A percentile compares a stretch with the other conserved stretches of the same genome.
Evolutionary conservation across 305 asterid genomes (phyloP).

Genomic region (Plantago coronopus): DNA sequence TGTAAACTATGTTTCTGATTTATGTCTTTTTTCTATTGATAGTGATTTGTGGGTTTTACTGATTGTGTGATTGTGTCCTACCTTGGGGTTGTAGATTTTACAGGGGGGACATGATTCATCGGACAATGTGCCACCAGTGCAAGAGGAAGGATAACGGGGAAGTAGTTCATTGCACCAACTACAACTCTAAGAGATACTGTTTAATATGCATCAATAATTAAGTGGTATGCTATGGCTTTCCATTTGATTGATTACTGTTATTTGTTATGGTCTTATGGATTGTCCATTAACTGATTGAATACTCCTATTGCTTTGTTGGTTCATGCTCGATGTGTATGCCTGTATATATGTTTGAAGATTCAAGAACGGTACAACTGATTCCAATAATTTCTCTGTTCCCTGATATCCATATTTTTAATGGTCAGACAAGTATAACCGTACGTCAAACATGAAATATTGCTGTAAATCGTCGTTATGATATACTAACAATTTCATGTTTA

Average conservation of each 20-base stretch:
- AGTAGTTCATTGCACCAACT: conserved; percentile 59
- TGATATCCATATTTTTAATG: too few relatives aligned
- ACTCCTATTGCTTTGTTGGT: background rate
- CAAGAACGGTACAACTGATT: background rate
- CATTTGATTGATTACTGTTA: background rate
- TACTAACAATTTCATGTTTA: background rate
- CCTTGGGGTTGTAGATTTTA: conserved; percentile 17
- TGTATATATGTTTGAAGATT: too few relatives aligned
- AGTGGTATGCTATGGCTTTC: conserved; percentile 36
- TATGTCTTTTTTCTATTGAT: background rate
- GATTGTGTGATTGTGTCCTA: background rate
- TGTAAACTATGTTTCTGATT: conserved; percentile 22
- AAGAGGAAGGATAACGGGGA: conserved; percentile 67
- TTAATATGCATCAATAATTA: conserved; percentile 53
- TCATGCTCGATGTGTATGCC: background rate
- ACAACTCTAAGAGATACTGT: conserved; percentile 53
- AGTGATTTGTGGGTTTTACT: background rate
- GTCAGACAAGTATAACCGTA: too few relatives aligned
- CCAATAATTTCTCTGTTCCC: background rate
- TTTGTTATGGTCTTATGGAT: conserved; percentile 16
- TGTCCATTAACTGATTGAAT: background rate
- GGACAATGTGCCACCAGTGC: conserved; percentile 70
- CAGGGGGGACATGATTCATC: conserved; percentile 39
- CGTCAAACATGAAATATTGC: background rate
- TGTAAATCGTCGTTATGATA: background rate